Evolutionary conservation across 139 green algal species (phyloP).

Genomic region (Volvox africanus): DNA sequence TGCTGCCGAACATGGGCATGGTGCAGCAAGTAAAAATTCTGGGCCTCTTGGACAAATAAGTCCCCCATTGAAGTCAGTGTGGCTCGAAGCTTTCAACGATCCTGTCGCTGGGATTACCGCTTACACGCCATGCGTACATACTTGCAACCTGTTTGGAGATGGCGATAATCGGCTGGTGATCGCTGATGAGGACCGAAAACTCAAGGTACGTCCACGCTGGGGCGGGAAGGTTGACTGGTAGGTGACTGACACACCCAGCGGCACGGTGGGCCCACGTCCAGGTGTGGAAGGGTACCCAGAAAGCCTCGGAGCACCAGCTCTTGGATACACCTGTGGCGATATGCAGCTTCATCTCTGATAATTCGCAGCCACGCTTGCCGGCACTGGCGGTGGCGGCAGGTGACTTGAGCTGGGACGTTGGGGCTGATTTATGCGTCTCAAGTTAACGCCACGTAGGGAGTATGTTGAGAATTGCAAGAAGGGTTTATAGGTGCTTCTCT

Average conservation of each 20-base stretch:
- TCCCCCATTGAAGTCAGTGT: conserved; percentile 4
- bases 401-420: too few relatives aligned
- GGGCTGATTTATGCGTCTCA: too few relatives aligned
- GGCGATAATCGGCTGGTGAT: conserved; percentile 79
- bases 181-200: conserved; percentile 72
- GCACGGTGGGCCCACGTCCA: conserved; percentile 30
- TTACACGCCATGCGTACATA: conserved; percentile 66
- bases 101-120: conserved; percentile 69
- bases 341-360: conserved; percentile 65
- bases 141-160: conserved; percentile 77
- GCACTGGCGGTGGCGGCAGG: conserved; percentile 73
- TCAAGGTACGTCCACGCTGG: conserved; percentile 65
- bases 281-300: conserved; percentile 78
- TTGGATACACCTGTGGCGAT: conserved; percentile 71
- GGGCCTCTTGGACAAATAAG: not conserved
- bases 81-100: conserved; percentile 57
- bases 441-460: too few relatives aligned
- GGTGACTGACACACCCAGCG: not conserved
- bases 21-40: not conserved
- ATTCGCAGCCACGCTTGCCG: conserved; percentile 51
- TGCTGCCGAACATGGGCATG: not conserved
- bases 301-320: conserved; percentile 71
- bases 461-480: too few relatives aligned
- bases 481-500: too few relatives aligned
- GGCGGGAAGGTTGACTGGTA: not conserved